A percentile compares a stretch with the other conserved stretches of the same genome.
phyloP scores from a whole-genome alignment of 495 filamentous ascomycete genomes.

The Aspergillus homomorphus region DNA sequence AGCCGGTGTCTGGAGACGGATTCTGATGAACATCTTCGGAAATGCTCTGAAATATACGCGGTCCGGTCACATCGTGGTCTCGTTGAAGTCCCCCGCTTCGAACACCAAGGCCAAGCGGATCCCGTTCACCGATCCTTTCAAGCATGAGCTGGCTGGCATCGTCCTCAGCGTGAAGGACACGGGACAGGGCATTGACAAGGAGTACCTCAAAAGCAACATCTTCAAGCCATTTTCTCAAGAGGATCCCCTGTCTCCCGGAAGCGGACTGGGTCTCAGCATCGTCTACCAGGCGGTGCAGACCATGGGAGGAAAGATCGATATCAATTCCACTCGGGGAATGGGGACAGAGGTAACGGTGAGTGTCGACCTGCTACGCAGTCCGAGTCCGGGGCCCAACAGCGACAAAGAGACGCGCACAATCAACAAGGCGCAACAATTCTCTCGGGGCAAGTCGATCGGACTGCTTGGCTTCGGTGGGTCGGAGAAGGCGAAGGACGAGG shows the following conservation, averaged over 20 bases:
- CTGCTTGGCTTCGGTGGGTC: neutral
- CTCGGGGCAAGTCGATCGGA: neutral
- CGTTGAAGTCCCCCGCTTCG: conserved; percentile 15
- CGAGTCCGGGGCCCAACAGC: neutral
- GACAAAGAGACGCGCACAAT: neutral
- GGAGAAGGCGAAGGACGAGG: neutral
- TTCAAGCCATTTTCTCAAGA: conserved; percentile 51
- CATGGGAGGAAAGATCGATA: conserved; percentile 39
- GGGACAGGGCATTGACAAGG: conserved; percentile 33
- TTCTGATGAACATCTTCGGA: conserved; percentile 47
- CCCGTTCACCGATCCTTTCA: neutral
- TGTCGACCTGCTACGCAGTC: neutral
- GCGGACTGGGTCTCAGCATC: conserved; percentile 44
- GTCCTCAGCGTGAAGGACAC: conserved; percentile 26
- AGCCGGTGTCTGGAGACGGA: conserved; percentile 56
- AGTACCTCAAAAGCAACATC: conserved; percentile 39
- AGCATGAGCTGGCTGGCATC: neutral
- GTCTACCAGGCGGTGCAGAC: conserved; percentile 40
- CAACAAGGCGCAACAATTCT: neutral
- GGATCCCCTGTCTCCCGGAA: conserved; percentile 41
- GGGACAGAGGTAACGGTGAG: conserved; percentile 10
- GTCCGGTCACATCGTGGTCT: conserved; percentile 37
- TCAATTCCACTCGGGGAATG: conserved; percentile 31
- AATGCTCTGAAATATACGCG: conserved; percentile 47
- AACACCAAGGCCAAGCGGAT: neutral